Evolutionary conservation across 2,329 filamentous ascomycete species (phyloP), one percentile per base, ranked within the genome.

Genomic region (Myriosclerotinia duriaeana): DNA sequence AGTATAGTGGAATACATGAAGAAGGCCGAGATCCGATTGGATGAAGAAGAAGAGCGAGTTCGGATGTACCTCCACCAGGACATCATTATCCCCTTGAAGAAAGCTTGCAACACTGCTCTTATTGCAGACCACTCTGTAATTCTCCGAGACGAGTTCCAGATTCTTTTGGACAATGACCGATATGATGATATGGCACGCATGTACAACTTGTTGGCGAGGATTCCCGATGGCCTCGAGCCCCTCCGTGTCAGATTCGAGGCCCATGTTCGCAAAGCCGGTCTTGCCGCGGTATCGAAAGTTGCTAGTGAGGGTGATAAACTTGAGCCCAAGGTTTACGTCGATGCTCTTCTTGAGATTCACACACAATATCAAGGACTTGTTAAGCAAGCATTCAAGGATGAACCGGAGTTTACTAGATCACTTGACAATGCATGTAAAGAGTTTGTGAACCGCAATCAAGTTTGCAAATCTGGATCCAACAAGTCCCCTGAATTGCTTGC

Each of bases 1-100:
- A 96, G 91, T 70, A 93, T 99, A 5, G 93, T 99, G 44, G 95
- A 99, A 76, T 99, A 98, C 80, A 98, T 99, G 95, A 98, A 98
- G 83, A 99, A 99, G 85, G 96, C 95, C 0, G 94, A 98, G 79
- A 80, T 87, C 53, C 89, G 95, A 42, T 80, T 99, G 68, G 87
- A 92, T 9, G 95, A 99, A 78, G 95, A 99, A 78, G 95, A 96
- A 80, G 92, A 94, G 76, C 91, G 95, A 36, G 95, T 99, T 12
- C 88, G 88, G 71, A 87, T 98, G 76, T 99, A 96, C 76, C 84
- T 99, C 55, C 92, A 98, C 74, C 87, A 88, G 46, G 95, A 99
- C 78, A 97, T 98, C 67, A 90, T 91, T 72, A 81, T 88, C 9
- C 89, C 88, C 20, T 82, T 99, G 65, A 96, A 93, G 81, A 92